phyloP scores from a whole-genome alignment of 805 yeast species.

The Maudiozyma turicensis region DNA sequence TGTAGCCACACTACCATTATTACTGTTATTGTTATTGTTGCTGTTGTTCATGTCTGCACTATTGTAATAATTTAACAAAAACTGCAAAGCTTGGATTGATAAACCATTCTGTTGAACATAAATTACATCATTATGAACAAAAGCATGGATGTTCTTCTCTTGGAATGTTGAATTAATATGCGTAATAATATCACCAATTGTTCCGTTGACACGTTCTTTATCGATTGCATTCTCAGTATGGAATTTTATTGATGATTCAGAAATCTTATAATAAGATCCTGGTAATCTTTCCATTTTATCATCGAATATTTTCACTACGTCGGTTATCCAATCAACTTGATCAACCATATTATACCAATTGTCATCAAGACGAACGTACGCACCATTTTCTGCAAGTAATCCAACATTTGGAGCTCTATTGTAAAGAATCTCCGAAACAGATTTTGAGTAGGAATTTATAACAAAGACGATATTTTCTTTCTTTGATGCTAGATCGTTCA shows the following conservation, averaged over 20 bases:
- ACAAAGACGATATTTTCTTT: conserved; percentile 54
- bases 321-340: conserved; percentile 35
- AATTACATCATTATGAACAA: conserved; percentile 55
- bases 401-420: conserved; percentile 64
- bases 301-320: conserved; percentile 27
- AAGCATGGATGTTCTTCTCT: conserved; percentile 63
- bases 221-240: conserved; percentile 62
- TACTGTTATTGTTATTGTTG: neutral
- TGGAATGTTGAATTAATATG: conserved; percentile 71
- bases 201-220: conserved; percentile 50
- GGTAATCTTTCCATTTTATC: conserved; percentile 62
- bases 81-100: conserved; percentile 45
- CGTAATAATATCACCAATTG: conserved; percentile 76
- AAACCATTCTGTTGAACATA: conserved; percentile 60
- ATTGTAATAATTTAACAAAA: conserved; percentile 35
- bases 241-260: conserved; percentile 67
- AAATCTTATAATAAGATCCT: conserved; percentile 60
- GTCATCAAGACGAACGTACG: conserved; percentile 49
- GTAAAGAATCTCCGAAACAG: conserved; percentile 58
- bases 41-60: conserved; percentile 12
- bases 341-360: conserved; percentile 58
- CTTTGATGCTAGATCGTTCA: conserved; percentile 51
- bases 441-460: conserved; percentile 52
- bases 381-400: conserved; percentile 85
- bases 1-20: neutral